These are phyloP conservation scores for Microbotryum scabiosae DNA, from an alignment of 1,284 basidiomycete species.

Conservation along the genomic window DNA sequence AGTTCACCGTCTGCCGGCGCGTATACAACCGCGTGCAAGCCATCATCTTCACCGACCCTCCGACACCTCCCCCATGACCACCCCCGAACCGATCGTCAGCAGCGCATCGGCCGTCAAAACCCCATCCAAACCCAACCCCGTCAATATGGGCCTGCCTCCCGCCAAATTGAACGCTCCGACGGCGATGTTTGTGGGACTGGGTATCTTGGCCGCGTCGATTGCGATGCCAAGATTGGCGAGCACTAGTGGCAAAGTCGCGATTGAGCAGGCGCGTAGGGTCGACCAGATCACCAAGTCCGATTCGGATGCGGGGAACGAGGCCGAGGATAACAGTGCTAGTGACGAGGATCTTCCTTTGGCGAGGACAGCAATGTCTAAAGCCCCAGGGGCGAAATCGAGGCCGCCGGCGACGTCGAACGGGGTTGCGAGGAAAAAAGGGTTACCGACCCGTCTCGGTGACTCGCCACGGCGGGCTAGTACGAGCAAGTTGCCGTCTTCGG, in stretches of 20 bases:
- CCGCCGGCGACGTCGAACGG: constrained; percentile 2
- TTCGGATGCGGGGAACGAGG: constrained; percentile 3
- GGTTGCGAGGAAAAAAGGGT: too few species aligned
- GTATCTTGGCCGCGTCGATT: constrained; percentile 66
- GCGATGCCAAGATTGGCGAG: constrained; percentile 66
- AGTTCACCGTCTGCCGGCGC: constrained; percentile 87
- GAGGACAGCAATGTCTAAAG: background rate
- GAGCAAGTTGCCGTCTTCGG: too few species aligned
- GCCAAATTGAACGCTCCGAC: constrained; percentile 63
- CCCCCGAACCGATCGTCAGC: background rate
- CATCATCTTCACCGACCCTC: constrained; percentile 88
- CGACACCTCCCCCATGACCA: constrained; percentile 47
- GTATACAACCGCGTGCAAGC: constrained; percentile 88
- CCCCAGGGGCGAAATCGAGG: background rate
- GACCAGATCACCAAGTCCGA: constrained; percentile 11
- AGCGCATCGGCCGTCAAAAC: too few species aligned
- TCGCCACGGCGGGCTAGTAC: too few species aligned
- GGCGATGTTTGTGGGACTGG: constrained; percentile 75
- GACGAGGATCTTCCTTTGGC: constrained; percentile 25
- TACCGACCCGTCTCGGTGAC: too few species aligned
- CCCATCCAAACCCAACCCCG: background rate
- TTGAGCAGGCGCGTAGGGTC: constrained; percentile 72
- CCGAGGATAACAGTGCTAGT: constrained; percentile 25
- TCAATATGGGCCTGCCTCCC: background rate
- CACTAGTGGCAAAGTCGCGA: constrained; percentile 68